These are phyloP conservation scores for Kalanchoe fedtschenkoi DNA, from an alignment of 164 flowering plant genomes.

Conservation along the genomic window DNA sequence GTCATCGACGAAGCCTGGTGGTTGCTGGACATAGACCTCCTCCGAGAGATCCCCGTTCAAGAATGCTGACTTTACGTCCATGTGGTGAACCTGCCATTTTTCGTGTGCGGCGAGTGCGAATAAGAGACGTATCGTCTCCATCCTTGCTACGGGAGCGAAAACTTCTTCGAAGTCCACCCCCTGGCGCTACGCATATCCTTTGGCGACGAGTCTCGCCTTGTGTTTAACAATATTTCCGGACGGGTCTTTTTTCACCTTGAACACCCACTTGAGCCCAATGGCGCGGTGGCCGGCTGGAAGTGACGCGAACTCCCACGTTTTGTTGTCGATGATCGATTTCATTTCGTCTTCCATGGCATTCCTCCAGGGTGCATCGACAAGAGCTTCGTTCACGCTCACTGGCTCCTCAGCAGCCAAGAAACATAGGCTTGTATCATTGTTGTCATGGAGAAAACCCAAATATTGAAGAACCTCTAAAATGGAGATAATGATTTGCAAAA, in stretches of 20 bases:
- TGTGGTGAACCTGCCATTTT: background rate
- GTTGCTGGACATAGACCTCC: background rate
- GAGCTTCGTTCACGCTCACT: background rate
- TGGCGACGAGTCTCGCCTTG: background rate
- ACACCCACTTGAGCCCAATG: too few relatives aligned
- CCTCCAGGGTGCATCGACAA: background rate
- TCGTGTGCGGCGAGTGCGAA: background rate
- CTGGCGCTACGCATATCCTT: background rate
- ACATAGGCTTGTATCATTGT: background rate
- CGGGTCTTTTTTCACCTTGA: background rate
- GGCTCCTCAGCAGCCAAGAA: background rate
- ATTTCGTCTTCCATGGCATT: background rate
- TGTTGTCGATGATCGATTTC: background rate
- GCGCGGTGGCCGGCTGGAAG: background rate
- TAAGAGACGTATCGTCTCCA: background rate
- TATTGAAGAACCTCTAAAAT: too few relatives aligned
- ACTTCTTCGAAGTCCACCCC: background rate
- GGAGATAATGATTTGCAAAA: too few relatives aligned
- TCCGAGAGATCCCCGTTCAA: background rate
- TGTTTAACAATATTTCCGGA: background rate
- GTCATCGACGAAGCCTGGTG: background rate
- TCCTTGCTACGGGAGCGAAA: background rate
- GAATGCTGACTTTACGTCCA: background rate
- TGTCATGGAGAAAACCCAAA: too few relatives aligned
- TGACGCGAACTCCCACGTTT: background rate